Conservation (phyloP, 1,284 basidiomycete genomes). For the Ustilago esculenta region DNA sequence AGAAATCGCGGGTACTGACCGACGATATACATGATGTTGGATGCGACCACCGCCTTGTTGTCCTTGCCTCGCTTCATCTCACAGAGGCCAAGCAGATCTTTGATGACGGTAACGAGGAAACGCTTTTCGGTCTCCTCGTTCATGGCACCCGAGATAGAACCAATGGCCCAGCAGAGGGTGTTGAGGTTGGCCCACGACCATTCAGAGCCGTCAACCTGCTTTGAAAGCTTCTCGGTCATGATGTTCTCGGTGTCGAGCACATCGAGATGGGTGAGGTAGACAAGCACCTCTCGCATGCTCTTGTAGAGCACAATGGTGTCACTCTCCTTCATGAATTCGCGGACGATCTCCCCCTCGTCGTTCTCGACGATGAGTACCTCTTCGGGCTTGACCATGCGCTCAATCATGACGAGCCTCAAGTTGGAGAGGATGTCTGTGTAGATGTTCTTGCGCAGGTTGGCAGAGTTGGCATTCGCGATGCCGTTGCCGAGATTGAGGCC, state of each 20-base stretch:
- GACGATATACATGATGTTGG: constrained; percentile 99
- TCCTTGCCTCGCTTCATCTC: constrained; percentile 99
- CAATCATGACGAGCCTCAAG: constrained; percentile 93
- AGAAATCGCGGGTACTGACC: constrained; percentile 99
- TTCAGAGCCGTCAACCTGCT: constrained; percentile 96
- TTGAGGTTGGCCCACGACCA: constrained; percentile 99
- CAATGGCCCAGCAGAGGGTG: constrained; percentile 99
- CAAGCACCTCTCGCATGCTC: constrained; percentile 93
- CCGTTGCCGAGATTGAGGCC: constrained; percentile 75
- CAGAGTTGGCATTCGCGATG: constrained; percentile 38
- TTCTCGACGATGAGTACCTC: constrained; percentile 96
- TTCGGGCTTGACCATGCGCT: constrained; percentile 99
- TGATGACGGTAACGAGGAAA: constrained; percentile 98
- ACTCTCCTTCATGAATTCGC: constrained; percentile 99
- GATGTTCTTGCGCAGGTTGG: constrained; percentile 84
- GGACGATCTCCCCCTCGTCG: constrained; percentile 98
- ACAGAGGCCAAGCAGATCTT: constrained; percentile 93
- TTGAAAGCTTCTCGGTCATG: constrained; percentile 85
- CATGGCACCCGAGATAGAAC: constrained; percentile 99
- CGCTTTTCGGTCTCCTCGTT: constrained; percentile 98
- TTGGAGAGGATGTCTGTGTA: constrained; percentile 90
- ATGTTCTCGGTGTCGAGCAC: constrained; percentile 96
- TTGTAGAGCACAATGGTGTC: constrained; percentile 99
- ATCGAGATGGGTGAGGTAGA: constrained; percentile 95
- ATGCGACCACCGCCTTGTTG: constrained; percentile 99